Evolutionary conservation across 352 stramenopile species (phyloP).

Genomic region (Globisporangium rhizosaccharum): DNA sequence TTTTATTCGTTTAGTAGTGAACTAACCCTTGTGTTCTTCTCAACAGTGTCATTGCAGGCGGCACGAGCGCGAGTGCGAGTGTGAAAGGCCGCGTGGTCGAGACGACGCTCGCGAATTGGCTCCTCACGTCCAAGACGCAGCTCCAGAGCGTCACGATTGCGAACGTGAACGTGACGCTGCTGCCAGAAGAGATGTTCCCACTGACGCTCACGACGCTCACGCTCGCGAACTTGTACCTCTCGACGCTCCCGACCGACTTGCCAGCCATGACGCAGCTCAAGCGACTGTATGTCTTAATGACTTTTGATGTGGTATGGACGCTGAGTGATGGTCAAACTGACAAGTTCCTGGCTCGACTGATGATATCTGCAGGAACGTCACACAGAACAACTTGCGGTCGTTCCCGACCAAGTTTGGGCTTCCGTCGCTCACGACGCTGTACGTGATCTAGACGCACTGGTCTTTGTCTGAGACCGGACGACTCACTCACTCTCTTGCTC

Average conservation of each 20-base stretch:
- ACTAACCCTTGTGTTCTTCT: too few species aligned
- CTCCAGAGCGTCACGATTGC: conserved; percentile 11
- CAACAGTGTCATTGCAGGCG: conserved; percentile 3
- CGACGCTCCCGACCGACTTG: conserved; percentile 7
- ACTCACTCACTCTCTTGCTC: background rate
- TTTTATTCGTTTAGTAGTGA: too few species aligned
- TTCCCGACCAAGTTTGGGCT: conserved; percentile 11
- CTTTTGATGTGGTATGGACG: too few species aligned
- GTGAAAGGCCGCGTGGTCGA: conserved; percentile 9
- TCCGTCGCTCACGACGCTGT: conserved; percentile 11
- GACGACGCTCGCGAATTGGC: conserved; percentile 6
- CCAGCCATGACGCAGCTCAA: conserved; percentile 3
- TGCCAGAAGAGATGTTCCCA: conserved; percentile 14
- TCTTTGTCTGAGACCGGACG: too few species aligned
- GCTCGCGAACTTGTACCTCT: conserved; percentile 8
- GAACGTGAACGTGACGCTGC: conserved; percentile 10
- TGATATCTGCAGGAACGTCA: conserved; percentile 8
- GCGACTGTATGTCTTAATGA: background rate
- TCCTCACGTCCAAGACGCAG: conserved; percentile 9
- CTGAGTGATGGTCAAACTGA: too few species aligned
- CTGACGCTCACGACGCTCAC: conserved; percentile 9
- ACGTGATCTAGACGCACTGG: background rate
- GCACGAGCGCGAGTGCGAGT: conserved; percentile 7
- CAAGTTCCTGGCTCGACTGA: background rate
- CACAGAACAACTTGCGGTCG: conserved; percentile 7